A percentile compares a stretch with the other conserved stretches of the same genome.
Evolutionary conservation across 176 grass and related monocot species (phyloP).

Genomic region (Echinochloa phyllopogon): DNA sequence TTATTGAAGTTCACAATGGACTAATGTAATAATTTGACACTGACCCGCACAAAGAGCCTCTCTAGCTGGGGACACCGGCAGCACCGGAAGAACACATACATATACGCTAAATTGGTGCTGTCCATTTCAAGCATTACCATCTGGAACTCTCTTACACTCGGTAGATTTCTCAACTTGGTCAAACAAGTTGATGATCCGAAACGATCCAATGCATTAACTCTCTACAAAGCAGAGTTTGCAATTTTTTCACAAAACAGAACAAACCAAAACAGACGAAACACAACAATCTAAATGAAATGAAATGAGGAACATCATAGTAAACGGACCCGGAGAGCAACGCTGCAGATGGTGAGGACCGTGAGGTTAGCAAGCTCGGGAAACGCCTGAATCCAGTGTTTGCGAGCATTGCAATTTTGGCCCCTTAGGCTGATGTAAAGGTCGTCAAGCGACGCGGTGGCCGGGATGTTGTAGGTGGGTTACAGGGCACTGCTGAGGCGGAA

Average conservation of each 20-base stretch:
- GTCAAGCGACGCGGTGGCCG: conserved; percentile 29
- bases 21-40: not conserved
- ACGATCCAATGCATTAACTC: not conserved
- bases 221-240: not conserved
- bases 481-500: conserved; percentile 45
- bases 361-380: conserved; percentile 42
- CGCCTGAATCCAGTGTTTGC: not conserved
- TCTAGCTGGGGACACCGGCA: not conserved
- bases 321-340: conserved; percentile 56
- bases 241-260: not conserved
- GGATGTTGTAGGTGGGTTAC: conserved; percentile 34
- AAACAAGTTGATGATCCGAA: not conserved
- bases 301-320: not conserved
- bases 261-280: not conserved
- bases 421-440: conserved; percentile 53
- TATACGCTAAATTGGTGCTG: not conserved
- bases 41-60: conserved; percentile 24
- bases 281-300: not conserved
- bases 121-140: not conserved
- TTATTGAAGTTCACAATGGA: too few relatives aligned
- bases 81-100: not conserved
- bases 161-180: not conserved
- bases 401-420: not conserved
- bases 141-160: not conserved
- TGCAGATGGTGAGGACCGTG: conserved; percentile 54